Base-by-base conservation (phyloP, 2,329 filamentous ascomycete genomes). In the Exophiala sp. region DNA sequence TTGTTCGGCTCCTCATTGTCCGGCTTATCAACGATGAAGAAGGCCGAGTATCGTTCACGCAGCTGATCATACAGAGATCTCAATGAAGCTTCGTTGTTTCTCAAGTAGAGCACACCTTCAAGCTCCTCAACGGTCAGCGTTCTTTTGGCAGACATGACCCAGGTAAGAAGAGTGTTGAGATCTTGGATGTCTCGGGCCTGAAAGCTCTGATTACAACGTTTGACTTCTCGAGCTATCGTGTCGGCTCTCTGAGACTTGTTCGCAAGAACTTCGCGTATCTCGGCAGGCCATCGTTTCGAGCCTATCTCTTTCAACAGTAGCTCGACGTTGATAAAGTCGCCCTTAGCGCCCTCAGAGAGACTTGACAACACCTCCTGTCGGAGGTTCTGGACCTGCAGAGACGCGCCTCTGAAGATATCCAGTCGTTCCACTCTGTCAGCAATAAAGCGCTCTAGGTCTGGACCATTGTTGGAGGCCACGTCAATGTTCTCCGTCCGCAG, bases 301-400 rank as follows among this genome's bases (percentile, higher is more conserved):
- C 38, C 21, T 41, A 41, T 41, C 21, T 41, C 38, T 14, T 41
- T 41, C 38, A 41, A 14, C 3, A 41, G 38, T 3, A 41, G 38
- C 13, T 41, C 38, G 11, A 41, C 38, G 13, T 41, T 41, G 22
- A 41, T 24, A 24, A 41, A 41, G n/a, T 41, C 38, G 19, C 38
- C 38, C 6, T 41, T 6, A 10, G 38, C 38, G 3, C 38, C 38
- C 16, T 41, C 19, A 41, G 19, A 23, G 19, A 41, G 22, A 24
- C 22, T 24, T 7, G 13, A 13, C 19, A 24, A 41, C 4, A 41
- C 22, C n/a, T 41, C 38, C n/a, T 41, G 5, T 23, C 21, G 38
- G 13, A 41, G 38, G 13, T 14, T 41, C 13, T 24, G 38, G 22
- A 41, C 21, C 21, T 41, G 38, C 38, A 13, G 2, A 1, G 38